Evolutionary conservation across 768 basidiomycete genomes (phyloP), one percentile per base, ranked within the genome.

Genomic region (Pleurotus cornucopiae): DNA sequence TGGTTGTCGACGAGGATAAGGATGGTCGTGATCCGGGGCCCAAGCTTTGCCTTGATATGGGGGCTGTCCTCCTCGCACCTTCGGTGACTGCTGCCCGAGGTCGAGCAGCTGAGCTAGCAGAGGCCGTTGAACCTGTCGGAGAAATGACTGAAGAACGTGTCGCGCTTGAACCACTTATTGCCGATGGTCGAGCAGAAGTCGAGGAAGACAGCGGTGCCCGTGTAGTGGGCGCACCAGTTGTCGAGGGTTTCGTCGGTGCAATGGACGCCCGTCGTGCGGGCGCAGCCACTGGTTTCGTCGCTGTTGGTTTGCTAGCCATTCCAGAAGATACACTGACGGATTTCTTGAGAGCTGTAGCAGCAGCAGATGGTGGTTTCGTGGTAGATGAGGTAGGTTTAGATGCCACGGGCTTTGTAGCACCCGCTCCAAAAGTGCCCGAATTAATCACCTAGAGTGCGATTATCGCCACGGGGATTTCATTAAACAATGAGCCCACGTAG

Each of bases 11-110:
- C 38, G 80, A 57, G 62, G 51, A 21, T 39, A 53, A 20, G 9
- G 39, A 21, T n/a, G 51, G 51, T 41, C 41, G 39, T 13, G 49
- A 25, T 40, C 51, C 51, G 3, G 51, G 51, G n/a, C 51, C 51
- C 16, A 53, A 39, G 39, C 71, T 82, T 56, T 73, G 71, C 34
- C 76, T 73, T 20, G 80, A 71, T 21, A 71, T 68, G 21, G 73
- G 61, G 26, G 71, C 69, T 5, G 80, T 67, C 62, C 80, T 81
- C 70, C 76, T 85, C 37, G 81, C 77, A 23, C 80, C 81, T 21
- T 88, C 89, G 13, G 88, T 83, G 40, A 90, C 76, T 13, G 83
- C 77, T 20, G 87, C 83, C 60, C 87, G 84, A 56, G 89, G 85
- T 16, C 84, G 80, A 46, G 76, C 53, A 9, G 73, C 66, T 4